These are phyloP conservation scores for Serendipita vermifera DNA, from an alignment of 768 basidiomycete species.

Conservation along the genomic window DNA sequence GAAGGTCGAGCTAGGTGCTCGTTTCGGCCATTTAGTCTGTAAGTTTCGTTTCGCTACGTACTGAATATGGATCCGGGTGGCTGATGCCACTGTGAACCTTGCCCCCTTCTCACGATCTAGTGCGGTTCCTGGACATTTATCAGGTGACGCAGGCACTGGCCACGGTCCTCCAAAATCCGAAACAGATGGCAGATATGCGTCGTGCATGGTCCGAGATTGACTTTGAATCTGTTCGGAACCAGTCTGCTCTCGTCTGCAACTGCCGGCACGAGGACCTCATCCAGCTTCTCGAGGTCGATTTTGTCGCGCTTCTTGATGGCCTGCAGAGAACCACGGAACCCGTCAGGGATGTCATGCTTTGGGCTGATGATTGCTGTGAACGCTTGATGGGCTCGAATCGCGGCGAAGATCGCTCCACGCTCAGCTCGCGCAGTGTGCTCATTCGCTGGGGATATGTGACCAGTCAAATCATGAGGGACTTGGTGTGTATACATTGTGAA, in stretches of 20 bases:
- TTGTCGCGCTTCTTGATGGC: slow-evolving; percentile 60
- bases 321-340: slow-evolving; percentile 62
- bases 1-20: slow-evolving; percentile 79
- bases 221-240: slow-evolving; percentile 83
- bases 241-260: slow-evolving; percentile 86
- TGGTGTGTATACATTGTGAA: slow-evolving; percentile 37
- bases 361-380: slow-evolving; percentile 86
- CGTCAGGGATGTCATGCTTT: slow-evolving; percentile 75
- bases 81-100: neutral
- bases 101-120: slow-evolving; percentile 20
- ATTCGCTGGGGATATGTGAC: slow-evolving; percentile 91
- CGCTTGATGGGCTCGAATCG: slow-evolving; percentile 57
- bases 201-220: slow-evolving; percentile 80
- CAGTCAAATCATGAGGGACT: slow-evolving; percentile 82
- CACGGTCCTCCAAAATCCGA: slow-evolving; percentile 78
- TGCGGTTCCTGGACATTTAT: slow-evolving; percentile 84
- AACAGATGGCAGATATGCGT: slow-evolving; percentile 75
- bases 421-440: slow-evolving; percentile 78
- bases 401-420: slow-evolving; percentile 61
- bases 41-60: slow-evolving; percentile 27
- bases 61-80: neutral
- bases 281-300: slow-evolving; percentile 74
- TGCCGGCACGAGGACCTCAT: slow-evolving; percentile 83
- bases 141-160: slow-evolving; percentile 82
- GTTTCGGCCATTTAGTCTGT: slow-evolving; percentile 84